These are phyloP conservation scores for Stereum hirsutum DNA, from an alignment of 1,284 basidiomycete species.

Conservation along the genomic window DNA sequence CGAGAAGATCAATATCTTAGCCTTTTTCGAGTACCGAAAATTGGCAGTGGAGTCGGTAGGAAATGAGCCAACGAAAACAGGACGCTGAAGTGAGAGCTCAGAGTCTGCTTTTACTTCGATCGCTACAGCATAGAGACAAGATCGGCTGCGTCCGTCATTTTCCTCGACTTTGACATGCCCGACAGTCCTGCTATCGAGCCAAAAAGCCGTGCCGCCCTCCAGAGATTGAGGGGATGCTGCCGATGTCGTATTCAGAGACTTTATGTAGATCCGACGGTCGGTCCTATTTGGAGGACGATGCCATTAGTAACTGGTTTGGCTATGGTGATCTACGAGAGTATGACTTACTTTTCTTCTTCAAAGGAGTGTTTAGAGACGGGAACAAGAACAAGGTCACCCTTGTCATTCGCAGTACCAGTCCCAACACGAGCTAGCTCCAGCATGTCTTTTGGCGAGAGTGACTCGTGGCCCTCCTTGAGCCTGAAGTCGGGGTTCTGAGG, in stretches of 20 bases:
- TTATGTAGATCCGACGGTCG: too few species aligned
- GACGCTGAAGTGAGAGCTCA: constrained; percentile 21
- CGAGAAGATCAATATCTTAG: constrained; percentile 61
- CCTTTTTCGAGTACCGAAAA: constrained; percentile 52
- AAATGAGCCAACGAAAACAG: constrained; percentile 33
- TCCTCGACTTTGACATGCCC: constrained; percentile 51
- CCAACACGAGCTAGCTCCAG: constrained; percentile 65
- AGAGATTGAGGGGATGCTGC: too few species aligned
- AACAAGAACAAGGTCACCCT: constrained; percentile 60
- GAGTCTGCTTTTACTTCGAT: constrained; percentile 28
- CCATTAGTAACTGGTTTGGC: too few species aligned
- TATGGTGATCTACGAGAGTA: too few species aligned
- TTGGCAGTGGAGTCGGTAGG: constrained; percentile 60
- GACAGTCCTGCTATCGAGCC: constrained; percentile 62
- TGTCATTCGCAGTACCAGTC: constrained; percentile 52
- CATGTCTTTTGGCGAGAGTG: constrained; percentile 68
- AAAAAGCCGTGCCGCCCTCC: constrained; percentile 65
- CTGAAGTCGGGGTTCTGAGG: constrained; percentile 29
- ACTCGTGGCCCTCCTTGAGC: constrained; percentile 43
- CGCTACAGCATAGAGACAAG: constrained; percentile 50
- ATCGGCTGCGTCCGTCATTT: constrained; percentile 36
- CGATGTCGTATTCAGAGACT: too few species aligned
- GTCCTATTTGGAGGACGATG: too few species aligned
- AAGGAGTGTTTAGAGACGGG: constrained; percentile 63
- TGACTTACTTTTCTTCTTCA: constrained; percentile 59